Conservation (phyloP, 1,139 yeast species). For the Meyerozyma smithsonii region DNA sequence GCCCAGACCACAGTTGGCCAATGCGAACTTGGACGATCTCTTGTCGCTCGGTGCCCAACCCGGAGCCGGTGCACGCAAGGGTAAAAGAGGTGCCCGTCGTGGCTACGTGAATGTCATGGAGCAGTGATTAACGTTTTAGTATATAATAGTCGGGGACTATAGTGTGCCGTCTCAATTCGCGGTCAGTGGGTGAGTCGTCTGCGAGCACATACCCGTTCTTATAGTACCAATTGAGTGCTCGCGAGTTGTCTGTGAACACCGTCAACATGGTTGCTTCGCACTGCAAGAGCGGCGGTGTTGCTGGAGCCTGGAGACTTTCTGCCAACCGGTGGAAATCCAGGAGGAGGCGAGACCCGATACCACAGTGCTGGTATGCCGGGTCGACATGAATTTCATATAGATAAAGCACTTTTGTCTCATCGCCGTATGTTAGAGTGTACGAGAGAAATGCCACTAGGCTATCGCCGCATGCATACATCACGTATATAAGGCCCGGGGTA, state of each 20-base stretch:
- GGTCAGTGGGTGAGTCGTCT: slow-evolving; percentile 42
- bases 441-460: slow-evolving; percentile 40
- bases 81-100: slow-evolving; percentile 64
- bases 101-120: slow-evolving; percentile 79
- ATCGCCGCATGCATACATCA: slow-evolving; percentile 20
- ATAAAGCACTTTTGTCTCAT: slow-evolving; percentile 35
- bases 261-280: slow-evolving; percentile 39
- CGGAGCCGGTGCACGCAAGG: slow-evolving; percentile 39
- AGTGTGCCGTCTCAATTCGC: slow-evolving; percentile 32
- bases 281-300: slow-evolving; percentile 4
- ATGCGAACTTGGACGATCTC: slow-evolving; percentile 65
- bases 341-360: slow-evolving; percentile 34
- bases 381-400: slow-evolving; percentile 51
- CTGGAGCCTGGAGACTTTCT: slow-evolving; percentile 9
- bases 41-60: slow-evolving; percentile 44
- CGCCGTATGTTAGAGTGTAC: slow-evolving; percentile 32
- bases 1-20: slow-evolving; percentile 25
- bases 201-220: slow-evolving; percentile 34
- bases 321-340: slow-evolving; percentile 24
- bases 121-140: slow-evolving; percentile 14
- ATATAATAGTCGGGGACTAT: slow-evolving; percentile 38
- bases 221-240: slow-evolving; percentile 41
- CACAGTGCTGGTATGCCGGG: slow-evolving; percentile 22
- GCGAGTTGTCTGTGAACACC: slow-evolving; percentile 44
- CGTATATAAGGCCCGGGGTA: slow-evolving; percentile 40